A percentile compares a stretch with the other conserved stretches of the same genome.
phyloP scores from a whole-genome alignment of 352 stramenopile genomes.

The Phytophthora vignae region DNA sequence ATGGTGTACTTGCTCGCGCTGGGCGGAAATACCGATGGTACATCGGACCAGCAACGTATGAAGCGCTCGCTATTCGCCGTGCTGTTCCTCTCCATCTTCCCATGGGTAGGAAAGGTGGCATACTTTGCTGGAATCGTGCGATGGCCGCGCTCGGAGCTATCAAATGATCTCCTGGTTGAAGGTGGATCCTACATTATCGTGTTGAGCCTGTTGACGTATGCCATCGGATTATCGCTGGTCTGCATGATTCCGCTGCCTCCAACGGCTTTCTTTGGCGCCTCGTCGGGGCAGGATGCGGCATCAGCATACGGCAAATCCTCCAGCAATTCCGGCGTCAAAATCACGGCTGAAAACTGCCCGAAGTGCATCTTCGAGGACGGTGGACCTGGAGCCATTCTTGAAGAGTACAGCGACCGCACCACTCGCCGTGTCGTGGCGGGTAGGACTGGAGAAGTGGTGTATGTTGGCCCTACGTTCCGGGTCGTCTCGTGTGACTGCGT shows the following conservation, averaged over 20 bases:
- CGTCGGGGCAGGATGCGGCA: slow-evolving; percentile 54
- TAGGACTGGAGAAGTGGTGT: slow-evolving; percentile 59
- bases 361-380: slow-evolving; percentile 87
- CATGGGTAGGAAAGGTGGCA: slow-evolving; percentile 72
- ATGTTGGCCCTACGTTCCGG: slow-evolving; percentile 81
- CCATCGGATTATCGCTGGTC: slow-evolving; percentile 55
- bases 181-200: slow-evolving; percentile 45
- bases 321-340: slow-evolving; percentile 36
- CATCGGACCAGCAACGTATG: slow-evolving; percentile 61
- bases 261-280: slow-evolving; percentile 76
- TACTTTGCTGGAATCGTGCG: slow-evolving; percentile 61
- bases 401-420: slow-evolving; percentile 64
- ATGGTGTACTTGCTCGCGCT: slow-evolving; percentile 60
- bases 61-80: slow-evolving; percentile 67
- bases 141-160: slow-evolving; percentile 47
- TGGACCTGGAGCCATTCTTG: slow-evolving; percentile 72
- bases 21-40: slow-evolving; percentile 43
- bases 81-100: slow-evolving; percentile 58
- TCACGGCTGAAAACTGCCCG: slow-evolving; percentile 83
- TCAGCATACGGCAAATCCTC: slow-evolving; percentile 49
- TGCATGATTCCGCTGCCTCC: slow-evolving; percentile 76
- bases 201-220: slow-evolving; percentile 54
- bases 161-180: slow-evolving; percentile 58
- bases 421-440: slow-evolving; percentile 54
- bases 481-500: slow-evolving; percentile 88